These are phyloP conservation scores for Mycena pura DNA, from an alignment of 768 basidiomycete species.

Conservation along the genomic window DNA sequence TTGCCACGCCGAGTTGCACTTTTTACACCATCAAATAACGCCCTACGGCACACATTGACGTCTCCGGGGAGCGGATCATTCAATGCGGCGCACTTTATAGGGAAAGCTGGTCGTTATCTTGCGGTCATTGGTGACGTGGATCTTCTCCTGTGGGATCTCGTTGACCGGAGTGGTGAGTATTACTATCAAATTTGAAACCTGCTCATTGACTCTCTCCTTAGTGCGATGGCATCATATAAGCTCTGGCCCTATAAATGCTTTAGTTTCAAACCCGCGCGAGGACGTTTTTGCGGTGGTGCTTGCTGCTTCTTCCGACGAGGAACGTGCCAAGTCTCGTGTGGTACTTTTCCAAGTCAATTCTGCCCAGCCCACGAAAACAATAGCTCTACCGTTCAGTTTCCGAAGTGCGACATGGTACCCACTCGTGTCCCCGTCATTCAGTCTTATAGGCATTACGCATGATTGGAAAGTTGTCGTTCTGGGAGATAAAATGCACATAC, in stretches of 20 bases:
- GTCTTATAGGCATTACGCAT: constrained; percentile 73
- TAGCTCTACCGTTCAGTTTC: constrained; percentile 67
- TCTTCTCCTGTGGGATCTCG: constrained; percentile 76
- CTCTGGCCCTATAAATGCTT: constrained; percentile 42
- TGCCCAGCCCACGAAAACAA: constrained; percentile 48
- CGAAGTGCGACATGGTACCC: constrained; percentile 52
- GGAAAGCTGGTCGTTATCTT: constrained; percentile 73
- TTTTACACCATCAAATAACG: constrained; percentile 73
- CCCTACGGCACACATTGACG: constrained; percentile 64
- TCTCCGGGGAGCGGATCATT: constrained; percentile 58
- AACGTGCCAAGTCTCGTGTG: constrained; percentile 45
- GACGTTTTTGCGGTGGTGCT: constrained; percentile 69
- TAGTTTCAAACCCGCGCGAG: constrained; percentile 63
- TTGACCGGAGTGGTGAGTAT: constrained; percentile 63
- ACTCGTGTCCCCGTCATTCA: constrained; percentile 47
- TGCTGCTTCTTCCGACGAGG: constrained; percentile 36
- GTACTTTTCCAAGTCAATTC: constrained; percentile 57
- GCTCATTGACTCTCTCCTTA: constrained; percentile 33
- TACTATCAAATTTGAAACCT: not conserved
- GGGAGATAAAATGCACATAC: constrained; percentile 59
- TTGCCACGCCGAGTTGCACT: constrained; percentile 72
- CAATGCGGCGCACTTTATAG: constrained; percentile 67
- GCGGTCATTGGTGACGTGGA: constrained; percentile 55
- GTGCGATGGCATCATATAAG: constrained; percentile 66
- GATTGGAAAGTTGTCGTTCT: constrained; percentile 71